These are phyloP conservation scores for Hippophae gyantsensis DNA, from an alignment of 306 rosid genomes.

Conservation along the genomic window DNA sequence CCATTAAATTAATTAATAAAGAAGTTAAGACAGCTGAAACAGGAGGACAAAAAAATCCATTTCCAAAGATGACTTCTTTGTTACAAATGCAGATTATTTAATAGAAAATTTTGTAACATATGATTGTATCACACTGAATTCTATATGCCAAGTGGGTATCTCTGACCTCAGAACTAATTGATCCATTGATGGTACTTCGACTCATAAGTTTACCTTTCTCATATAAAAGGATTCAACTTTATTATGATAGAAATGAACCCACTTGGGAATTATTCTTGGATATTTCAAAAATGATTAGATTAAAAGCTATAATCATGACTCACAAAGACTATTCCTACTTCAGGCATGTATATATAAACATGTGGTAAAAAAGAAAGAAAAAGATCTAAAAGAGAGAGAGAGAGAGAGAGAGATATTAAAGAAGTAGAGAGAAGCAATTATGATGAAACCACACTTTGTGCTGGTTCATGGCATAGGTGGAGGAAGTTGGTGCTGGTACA, in stretches of 20 bases:
- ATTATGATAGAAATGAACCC: slow-evolving; percentile 22
- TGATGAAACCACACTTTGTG: slow-evolving; percentile 61
- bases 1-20: background rate
- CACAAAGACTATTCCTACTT: slow-evolving; percentile 16
- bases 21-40: slow-evolving; percentile 8
- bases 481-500: slow-evolving; percentile 97
- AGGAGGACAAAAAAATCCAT: slow-evolving; percentile 17
- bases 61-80: slow-evolving; percentile 11
- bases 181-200: slow-evolving; percentile 1
- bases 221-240: slow-evolving; percentile 13
- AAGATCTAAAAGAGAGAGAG: slow-evolving; percentile 9
- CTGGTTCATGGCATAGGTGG: slow-evolving; percentile 80
- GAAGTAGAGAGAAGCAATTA: background rate
- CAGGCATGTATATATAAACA: slow-evolving; percentile 8
- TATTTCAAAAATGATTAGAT: slow-evolving; percentile 3
- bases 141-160: slow-evolving; percentile 10
- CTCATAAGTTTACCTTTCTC: background rate
- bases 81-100: slow-evolving; percentile 1
- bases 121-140: slow-evolving; percentile 2
- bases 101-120: background rate
- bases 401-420: slow-evolving; percentile 25
- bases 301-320: slow-evolving; percentile 24
- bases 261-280: background rate
- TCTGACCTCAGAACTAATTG: background rate
- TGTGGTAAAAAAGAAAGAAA: slow-evolving; percentile 1